Conservation (phyloP, 2,329 filamentous ascomycete genomes). For the Calycina herbarum region DNA sequence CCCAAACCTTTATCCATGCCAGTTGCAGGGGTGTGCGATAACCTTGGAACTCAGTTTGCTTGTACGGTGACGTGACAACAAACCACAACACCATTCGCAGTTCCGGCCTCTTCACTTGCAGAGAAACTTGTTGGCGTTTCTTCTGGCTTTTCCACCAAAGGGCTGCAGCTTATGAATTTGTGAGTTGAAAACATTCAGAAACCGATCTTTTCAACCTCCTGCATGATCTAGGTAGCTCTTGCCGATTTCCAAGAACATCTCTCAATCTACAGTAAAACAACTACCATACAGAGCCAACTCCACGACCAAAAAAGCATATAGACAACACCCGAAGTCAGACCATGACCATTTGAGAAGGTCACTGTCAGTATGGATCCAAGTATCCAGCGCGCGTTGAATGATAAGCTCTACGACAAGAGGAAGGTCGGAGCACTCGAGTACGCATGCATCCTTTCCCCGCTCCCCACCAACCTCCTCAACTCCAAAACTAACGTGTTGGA, state of each 20-base stretch:
- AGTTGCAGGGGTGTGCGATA: not conserved
- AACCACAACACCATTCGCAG: not conserved
- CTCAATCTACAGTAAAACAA: not conserved
- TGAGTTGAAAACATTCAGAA: not conserved
- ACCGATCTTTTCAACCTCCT: not conserved
- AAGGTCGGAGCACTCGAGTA: conserved; percentile 97
- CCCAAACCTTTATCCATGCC: not conserved
- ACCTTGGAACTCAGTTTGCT: conserved; percentile 2
- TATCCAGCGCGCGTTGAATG: conserved; percentile 88
- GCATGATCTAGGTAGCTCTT: not conserved
- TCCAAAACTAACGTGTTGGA: conserved; percentile 15
- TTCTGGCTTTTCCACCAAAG: not conserved
- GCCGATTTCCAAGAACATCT: not conserved
- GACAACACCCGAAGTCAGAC: not conserved
- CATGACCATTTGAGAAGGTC: not conserved
- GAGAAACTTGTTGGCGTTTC: not conserved
- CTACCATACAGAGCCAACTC: not conserved
- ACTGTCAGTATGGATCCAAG: conserved; percentile 75
- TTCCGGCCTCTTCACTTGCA: not conserved
- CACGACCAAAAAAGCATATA: not conserved
- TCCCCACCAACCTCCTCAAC: not conserved
- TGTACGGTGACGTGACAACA: conserved; percentile 1
- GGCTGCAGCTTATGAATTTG: not conserved
- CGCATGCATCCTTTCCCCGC: conserved; percentile 43
- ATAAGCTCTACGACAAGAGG: conserved; percentile 98